Evolutionary conservation across 805 yeast species (phyloP).

Genomic region (Blastobotrys chiropterorum): DNA sequence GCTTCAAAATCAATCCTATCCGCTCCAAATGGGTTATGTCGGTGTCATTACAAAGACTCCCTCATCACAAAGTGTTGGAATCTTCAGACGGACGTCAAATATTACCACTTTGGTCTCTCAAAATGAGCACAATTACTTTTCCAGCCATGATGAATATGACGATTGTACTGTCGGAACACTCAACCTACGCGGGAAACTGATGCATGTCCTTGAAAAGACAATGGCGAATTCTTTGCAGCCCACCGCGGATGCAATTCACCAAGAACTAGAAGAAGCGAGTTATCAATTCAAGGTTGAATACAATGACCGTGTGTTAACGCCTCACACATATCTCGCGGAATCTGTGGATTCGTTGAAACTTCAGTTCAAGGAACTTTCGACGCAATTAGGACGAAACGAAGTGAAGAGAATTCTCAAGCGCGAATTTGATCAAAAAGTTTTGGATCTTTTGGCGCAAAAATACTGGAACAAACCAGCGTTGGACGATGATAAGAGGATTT

Average conservation of each 20-base stretch:
- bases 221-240: constrained; percentile 89
- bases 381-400: constrained; percentile 75
- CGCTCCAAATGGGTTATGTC: constrained; percentile 92
- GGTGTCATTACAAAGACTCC: constrained; percentile 93
- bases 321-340: constrained; percentile 89
- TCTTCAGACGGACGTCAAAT: constrained; percentile 53
- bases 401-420: constrained; percentile 70
- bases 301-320: constrained; percentile 89
- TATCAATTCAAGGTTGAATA: constrained; percentile 94
- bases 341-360: constrained; percentile 82
- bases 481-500: constrained; percentile 10
- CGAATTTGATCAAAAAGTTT: constrained; percentile 81
- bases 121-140: constrained; percentile 55
- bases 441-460: constrained; percentile 80
- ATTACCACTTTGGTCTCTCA: constrained; percentile 43
- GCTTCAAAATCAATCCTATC: constrained; percentile 74
- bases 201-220: constrained; percentile 79
- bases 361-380: constrained; percentile 80
- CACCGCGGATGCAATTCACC: constrained; percentile 76
- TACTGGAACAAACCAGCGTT: constrained; percentile 77
- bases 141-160: constrained; percentile 53
- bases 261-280: constrained; percentile 87
- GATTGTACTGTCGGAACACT: constrained; percentile 74
- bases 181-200: constrained; percentile 68
- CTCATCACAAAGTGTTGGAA: constrained; percentile 24